These are phyloP conservation scores for Fusarium sp. DNA, from an alignment of 2,329 filamentous ascomycete genomes.

Conservation along the genomic window DNA sequence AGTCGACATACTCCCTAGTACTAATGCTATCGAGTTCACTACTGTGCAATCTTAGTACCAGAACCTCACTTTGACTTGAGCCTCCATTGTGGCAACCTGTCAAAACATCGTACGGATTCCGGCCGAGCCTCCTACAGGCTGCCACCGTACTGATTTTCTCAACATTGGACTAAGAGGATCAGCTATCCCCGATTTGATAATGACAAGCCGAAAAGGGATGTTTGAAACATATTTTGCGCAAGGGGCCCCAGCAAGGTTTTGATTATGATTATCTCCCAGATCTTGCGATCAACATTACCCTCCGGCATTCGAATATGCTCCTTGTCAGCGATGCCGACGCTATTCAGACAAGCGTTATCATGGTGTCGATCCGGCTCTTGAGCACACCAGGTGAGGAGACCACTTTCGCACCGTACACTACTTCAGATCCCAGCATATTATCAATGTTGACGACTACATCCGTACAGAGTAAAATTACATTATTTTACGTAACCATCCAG, in stretches of 20 bases:
- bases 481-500: constrained; percentile 19
- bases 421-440: neutral
- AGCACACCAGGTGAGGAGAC: neutral
- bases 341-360: constrained; percentile 29
- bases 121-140: constrained; percentile 30
- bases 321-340: constrained; percentile 30
- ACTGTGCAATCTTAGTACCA: neutral
- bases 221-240: constrained; percentile 40
- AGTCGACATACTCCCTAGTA: constrained; percentile 1
- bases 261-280: constrained; percentile 39
- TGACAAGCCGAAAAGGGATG: constrained; percentile 33
- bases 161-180: constrained; percentile 18
- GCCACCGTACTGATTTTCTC: constrained; percentile 5
- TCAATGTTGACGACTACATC: neutral
- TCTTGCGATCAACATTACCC: constrained; percentile 31
- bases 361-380: constrained; percentile 33
- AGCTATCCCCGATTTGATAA: constrained; percentile 35
- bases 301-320: constrained; percentile 32
- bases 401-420: neutral
- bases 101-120: constrained; percentile 24
- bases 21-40: constrained; percentile 16
- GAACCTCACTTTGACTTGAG: constrained; percentile 1
- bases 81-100: constrained; percentile 19
- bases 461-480: neutral
- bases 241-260: constrained; percentile 35